Base-by-base conservation (phyloP, 768 basidiomycete species). In the Trametes cingulata region DNA sequence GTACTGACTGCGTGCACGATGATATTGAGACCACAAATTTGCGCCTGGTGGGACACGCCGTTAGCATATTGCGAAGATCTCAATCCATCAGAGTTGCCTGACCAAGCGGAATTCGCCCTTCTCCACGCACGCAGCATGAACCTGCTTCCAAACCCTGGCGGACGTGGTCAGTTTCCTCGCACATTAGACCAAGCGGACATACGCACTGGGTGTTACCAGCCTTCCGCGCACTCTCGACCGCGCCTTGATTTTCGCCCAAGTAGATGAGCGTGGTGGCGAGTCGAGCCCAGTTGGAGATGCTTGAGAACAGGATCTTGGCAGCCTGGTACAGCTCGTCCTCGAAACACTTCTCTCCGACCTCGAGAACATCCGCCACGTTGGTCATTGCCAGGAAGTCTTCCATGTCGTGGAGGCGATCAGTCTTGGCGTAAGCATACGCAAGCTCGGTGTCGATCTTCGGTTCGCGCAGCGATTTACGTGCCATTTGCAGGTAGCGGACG, bases 321-420 rank as follows among this genome's bases (percentile, higher is more conserved):
- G 97, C 97, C 68, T 98, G 94, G 74, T 98, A 99, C 27, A 99
- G 80, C 70, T 94, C 93, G 61, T 98, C 97, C 69, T 98, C 93
- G 78, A 99, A 99, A 71, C 95, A 98, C 75, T 98, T 98, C 81
- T 99, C 97, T 73, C 97, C 97, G 54, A 98, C 97, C 65, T 93
- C 91, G 20, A 99, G 81, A 51, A 98, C 80, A 70, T 99, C 97
- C 6, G 97, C 97, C 47, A 99, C 97, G 65, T 99, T 99, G 43
- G 97, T 99, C 91, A 98, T 96, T 22, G 83, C 83, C 65, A 99
- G 78, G 85, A 99, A 99, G 77, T 99, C 97, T 70, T 99, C 97
- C 97, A 98, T 98, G 71, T 99, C 97, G 71, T 98, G 96, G 14
- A 99, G 77, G 52, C 97, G 88, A 71, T 98, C 97, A 35, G 89